These are phyloP conservation scores for Pythium sp. DNA, from an alignment of 352 stramenopile genomes.

Conservation along the genomic window DNA sequence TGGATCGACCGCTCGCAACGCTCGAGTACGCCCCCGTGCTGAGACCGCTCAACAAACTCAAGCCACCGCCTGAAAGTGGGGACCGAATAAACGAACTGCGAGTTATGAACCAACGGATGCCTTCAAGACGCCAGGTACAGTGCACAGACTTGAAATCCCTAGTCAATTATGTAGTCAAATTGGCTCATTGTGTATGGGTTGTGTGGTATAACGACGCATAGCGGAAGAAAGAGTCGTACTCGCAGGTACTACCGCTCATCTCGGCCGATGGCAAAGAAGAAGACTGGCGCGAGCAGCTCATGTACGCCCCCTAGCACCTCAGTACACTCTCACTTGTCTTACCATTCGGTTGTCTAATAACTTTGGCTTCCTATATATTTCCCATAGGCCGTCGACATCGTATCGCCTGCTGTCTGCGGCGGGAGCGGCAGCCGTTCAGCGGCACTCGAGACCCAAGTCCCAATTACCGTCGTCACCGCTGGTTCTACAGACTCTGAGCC, in stretches of 20 bases:
- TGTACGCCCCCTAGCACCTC: conserved; percentile 19
- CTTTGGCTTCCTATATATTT: background rate
- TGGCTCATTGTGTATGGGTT: background rate
- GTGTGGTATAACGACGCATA: background rate
- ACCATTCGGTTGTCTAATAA: background rate
- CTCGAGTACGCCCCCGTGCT: conserved; percentile 8
- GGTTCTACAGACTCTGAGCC: conserved; percentile 23
- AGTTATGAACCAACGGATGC: background rate
- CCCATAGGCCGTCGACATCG: conserved; percentile 28
- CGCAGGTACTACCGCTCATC: conserved; percentile 2
- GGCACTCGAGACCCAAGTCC: conserved; percentile 22
- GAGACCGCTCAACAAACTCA: conserved; percentile 2
- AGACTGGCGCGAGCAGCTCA: conserved; percentile 41
- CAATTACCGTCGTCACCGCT: conserved; percentile 21
- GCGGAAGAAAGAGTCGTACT: conserved; percentile 6
- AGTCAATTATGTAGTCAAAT: background rate
- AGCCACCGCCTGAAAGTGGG: background rate
- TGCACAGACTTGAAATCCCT: background rate
- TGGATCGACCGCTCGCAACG: conserved; percentile 1
- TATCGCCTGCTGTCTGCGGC: conserved; percentile 26
- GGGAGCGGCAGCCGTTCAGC: conserved; percentile 8
- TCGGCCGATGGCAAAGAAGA: conserved; percentile 18
- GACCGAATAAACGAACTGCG: background rate
- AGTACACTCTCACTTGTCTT: background rate
- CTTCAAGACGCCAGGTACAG: conserved; percentile 4